Percentiles rank a stretch among this genome's conserved stretches.
Conservation (phyloP, 1,284 basidiomycete genomes). For the Pseudozyma pruni region DNA sequence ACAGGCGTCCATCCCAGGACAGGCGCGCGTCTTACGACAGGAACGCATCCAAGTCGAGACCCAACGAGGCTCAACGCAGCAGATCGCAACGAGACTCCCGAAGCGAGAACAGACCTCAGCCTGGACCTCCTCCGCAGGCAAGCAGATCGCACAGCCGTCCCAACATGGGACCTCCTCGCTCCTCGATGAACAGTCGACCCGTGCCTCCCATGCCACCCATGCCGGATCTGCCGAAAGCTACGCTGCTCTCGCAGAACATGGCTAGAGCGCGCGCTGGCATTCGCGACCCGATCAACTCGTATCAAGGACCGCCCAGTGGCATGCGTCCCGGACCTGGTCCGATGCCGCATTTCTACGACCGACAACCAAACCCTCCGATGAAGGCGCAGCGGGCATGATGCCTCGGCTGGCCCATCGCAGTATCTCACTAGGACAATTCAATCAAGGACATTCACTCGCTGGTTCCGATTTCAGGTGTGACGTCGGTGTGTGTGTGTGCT, state of each 20-base stretch:
- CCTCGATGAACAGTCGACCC: too few relatives aligned
- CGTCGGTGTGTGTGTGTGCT: too few relatives aligned
- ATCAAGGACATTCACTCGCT: not conserved
- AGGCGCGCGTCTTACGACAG: conserved; percentile 8
- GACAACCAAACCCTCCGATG: conserved; percentile 1
- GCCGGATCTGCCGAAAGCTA: conserved; percentile 5
- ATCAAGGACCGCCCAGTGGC: not conserved
- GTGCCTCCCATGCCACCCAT: conserved; percentile 8
- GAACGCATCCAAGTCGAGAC: not conserved
- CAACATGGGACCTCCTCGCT: conserved; percentile 9
- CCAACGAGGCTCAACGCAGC: conserved; percentile 6
- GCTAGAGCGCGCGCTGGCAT: conserved; percentile 6
- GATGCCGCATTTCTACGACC: conserved; percentile 2
- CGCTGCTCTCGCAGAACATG: conserved; percentile 13
- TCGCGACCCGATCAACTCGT: conserved; percentile 7
- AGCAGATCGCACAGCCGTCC: conserved; percentile 4
- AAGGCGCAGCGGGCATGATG: conserved; percentile 13
- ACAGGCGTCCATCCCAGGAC: not conserved
- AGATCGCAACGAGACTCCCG: conserved; percentile 10
- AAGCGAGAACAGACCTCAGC: not conserved
- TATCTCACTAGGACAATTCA: conserved; percentile 3
- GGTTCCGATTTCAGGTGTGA: too few relatives aligned
- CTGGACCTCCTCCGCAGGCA: not conserved
- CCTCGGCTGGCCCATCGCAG: not conserved
- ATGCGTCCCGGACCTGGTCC: not conserved